These are phyloP conservation scores for Tanozyma kutaoensis DNA, from an alignment of 805 yeast genomes.

Conservation along the genomic window DNA sequence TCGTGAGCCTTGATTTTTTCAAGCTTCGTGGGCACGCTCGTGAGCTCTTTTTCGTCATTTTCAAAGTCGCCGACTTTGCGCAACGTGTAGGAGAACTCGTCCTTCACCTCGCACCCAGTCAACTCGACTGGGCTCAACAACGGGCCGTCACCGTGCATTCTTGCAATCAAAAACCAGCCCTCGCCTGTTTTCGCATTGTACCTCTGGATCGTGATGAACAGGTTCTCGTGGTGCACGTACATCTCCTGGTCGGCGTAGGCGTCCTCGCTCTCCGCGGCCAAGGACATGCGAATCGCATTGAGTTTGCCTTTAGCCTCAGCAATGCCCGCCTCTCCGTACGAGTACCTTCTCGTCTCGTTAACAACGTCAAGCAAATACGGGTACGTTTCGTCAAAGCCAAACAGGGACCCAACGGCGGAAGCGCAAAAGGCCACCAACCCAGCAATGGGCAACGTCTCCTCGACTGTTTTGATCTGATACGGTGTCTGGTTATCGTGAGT, in stretches of 20 bases:
- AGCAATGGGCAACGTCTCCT: constrained; percentile 90
- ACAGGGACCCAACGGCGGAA: constrained; percentile 87
- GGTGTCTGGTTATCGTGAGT: constrained; percentile 95
- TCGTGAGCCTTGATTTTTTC: constrained; percentile 36
- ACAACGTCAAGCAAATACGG: constrained; percentile 77
- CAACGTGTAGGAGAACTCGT: constrained; percentile 46
- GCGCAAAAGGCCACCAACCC: constrained; percentile 89
- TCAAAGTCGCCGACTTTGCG: constrained; percentile 36
- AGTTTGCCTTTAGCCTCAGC: constrained; percentile 54
- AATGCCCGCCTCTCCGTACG: constrained; percentile 48
- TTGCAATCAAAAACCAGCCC: constrained; percentile 61
- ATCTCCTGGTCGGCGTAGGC: constrained; percentile 54
- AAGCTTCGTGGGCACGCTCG: constrained; percentile 56
- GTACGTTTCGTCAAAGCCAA: constrained; percentile 89
- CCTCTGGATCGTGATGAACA: constrained; percentile 82
- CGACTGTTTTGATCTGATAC: constrained; percentile 77
- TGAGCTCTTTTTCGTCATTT: constrained; percentile 27
- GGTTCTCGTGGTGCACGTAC: constrained; percentile 91
- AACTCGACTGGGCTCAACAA: constrained; percentile 42
- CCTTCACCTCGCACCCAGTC: constrained; percentile 45
- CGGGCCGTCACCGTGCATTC: constrained; percentile 29
- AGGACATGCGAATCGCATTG: constrained; percentile 40
- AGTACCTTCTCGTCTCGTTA: constrained; percentile 53
- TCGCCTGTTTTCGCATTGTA: constrained; percentile 71
- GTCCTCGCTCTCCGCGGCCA: constrained; percentile 48